Base-by-base conservation (phyloP, 169 alveolate genomes). In the Eimeria maxima region DNA sequence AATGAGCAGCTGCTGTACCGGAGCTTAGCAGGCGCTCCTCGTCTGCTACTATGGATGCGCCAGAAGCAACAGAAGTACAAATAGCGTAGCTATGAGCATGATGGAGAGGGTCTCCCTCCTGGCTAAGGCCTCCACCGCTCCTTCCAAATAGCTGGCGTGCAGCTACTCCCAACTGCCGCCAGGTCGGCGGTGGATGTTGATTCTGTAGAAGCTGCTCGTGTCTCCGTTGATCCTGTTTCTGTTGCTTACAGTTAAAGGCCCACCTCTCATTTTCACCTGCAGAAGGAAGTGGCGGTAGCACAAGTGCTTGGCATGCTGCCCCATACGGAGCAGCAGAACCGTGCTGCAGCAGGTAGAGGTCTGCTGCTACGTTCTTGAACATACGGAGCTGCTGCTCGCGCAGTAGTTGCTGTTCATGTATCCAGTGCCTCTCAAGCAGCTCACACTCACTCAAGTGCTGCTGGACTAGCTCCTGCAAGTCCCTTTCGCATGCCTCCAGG, bases 371-470 rank as follows among this genome's bases (percentile, higher is more conserved):
- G 53, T 93, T 78, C 74, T 93, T 93, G 86, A 93, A 93, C 67
- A 76, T 86, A 18, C 29, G 93, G 57, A 93, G 69, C 78, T 93
- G 87, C 86, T 93, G 96, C 84, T 80, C 67, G 47, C 65, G 69
- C 73, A 93, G 73, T 14, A 78, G 96, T 8, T 45, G 63, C 47
- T 55, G 87, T 65, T 93, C 93, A 33, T 84, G 92, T 29, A 33
- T 42, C 96, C 96, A 93, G 74, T 93, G 96, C 38, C 73, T 53
- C 74, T 80, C 96, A 33, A 93, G 76, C 96, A 93, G 86, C 44
- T 93, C 93, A 47, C 87, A 93, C 74, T 93, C 93, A 81, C 96
- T 93, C 71, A 93, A 86, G 55, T 93, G 96, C 74, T 93, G 96
- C 20, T 74, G 86, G 69, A 93, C 96, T 45, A 93, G 92, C 67